Evolutionary conservation across 2,329 filamentous ascomycete species (phyloP).

Genomic region (Ophiocordyceps camponoti-floridani): DNA sequence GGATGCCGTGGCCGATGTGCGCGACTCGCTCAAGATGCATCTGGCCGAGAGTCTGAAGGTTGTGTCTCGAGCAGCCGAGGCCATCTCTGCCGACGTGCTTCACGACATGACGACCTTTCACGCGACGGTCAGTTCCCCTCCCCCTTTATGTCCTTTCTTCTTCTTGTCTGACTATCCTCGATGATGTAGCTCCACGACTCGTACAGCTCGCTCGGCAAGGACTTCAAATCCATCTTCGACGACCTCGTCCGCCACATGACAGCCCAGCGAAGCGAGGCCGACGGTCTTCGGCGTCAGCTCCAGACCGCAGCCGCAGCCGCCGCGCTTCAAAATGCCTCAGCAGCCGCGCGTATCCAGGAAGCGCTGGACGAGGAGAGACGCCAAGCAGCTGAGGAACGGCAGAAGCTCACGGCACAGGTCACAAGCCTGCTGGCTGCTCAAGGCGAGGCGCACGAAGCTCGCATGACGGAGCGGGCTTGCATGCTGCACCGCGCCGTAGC

Average conservation of each 20-base stretch:
- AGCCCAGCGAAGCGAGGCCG: conserved; percentile 59
- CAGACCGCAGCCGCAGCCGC: conserved; percentile 50
- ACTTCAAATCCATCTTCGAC: conserved; percentile 77
- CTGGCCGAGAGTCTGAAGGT: conserved; percentile 73
- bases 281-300: conserved; percentile 54
- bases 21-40: conserved; percentile 72
- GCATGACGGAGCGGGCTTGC: conserved; percentile 46
- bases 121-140: conserved; percentile 28
- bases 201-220: conserved; percentile 65
- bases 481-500: conserved; percentile 44
- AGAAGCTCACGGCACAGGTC: conserved; percentile 59
- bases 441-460: conserved; percentile 52
- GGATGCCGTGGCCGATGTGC: conserved; percentile 78
- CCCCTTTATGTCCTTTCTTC: too few relatives aligned
- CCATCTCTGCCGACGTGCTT: conserved; percentile 78
- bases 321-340: conserved; percentile 47
- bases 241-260: conserved; percentile 58
- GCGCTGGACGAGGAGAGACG: conserved; percentile 61
- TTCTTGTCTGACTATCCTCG: too few relatives aligned
- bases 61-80: conserved; percentile 67
- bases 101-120: conserved; percentile 76
- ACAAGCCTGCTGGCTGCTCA: conserved; percentile 58
- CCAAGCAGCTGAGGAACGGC: conserved; percentile 54
- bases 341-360: conserved; percentile 48
- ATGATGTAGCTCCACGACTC: conserved; percentile 53